Base-by-base conservation (phyloP, 805 yeast species). In the Ogataea trehalophila region DNA sequence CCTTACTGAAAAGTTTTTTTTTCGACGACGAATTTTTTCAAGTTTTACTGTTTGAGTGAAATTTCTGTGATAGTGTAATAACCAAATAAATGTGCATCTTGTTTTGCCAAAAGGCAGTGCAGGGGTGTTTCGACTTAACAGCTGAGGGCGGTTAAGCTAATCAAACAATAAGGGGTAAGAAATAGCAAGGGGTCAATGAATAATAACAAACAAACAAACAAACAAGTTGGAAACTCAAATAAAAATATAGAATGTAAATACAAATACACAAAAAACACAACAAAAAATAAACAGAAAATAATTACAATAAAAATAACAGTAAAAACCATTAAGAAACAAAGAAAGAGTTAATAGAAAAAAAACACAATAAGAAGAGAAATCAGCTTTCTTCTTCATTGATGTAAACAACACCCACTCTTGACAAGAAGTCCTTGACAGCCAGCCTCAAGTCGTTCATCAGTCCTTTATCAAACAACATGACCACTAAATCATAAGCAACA, bases 391-490 rank as follows among this genome's bases (percentile, higher is more conserved):
- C 15, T 29, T 53, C 64, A 33, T 38, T 45, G 22, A 69, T 45
- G 45, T 66, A 69, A 6, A 57, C 58, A 26, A 73, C 75, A 2
- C 82, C 82, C 17, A 75, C 75, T 40, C 82, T 63, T 2, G 73
- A 60, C 55, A 86, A 73, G 61, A 83, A 86, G 37, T 71, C 73
- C 62, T 76, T 77, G 36, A 86, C 69, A 0, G 89, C 83, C 3
- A 66, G 60, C 54, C 92, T 71, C 54, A 86, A 65, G 50, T 85
- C 90, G 0, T 76, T 64, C 29, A 83, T 75, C 51, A 84, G 71
- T 52, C 76, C 76, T 67, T 80, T 82, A 50, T 80, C 81, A 49
- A 87, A 72, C 41, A 85, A 71, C 45, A 70, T 71, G 60, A 85
- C 66, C 33, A 83, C 80, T 43, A 80, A 68, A 33, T 72, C 74